These are phyloP conservation scores for Botryotinia globosa DNA, from an alignment of 2,329 filamentous ascomycete species.

Conservation along the genomic window DNA sequence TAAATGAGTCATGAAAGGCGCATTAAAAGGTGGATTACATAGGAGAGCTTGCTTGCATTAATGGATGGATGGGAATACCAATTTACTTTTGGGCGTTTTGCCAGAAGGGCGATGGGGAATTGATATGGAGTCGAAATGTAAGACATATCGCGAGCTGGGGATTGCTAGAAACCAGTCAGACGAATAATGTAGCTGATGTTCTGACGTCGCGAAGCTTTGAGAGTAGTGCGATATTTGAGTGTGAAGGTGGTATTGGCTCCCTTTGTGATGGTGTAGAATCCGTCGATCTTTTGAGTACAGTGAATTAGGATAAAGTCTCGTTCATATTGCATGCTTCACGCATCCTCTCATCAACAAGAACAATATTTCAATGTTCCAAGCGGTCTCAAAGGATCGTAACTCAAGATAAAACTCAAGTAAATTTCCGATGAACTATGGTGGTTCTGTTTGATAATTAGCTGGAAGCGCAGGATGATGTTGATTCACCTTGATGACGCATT, in stretches of 20 bases:
- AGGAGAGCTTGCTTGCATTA: background rate
- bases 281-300: background rate
- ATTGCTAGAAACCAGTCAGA: background rate
- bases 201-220: background rate
- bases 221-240: background rate
- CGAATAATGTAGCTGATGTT: background rate
- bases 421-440: background rate
- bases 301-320: background rate
- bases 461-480: background rate
- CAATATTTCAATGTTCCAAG: background rate
- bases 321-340: background rate
- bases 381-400: background rate
- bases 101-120: background rate
- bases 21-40: background rate
- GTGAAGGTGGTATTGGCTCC: too few relatives aligned
- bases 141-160: background rate
- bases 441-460: background rate
- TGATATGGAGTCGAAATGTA: background rate
- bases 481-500: background rate
- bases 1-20: background rate
- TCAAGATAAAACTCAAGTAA: background rate
- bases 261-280: background rate
- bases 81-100: conserved; percentile 2
- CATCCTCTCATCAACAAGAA: background rate
- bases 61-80: background rate